Conservation (phyloP, 2,329 filamentous ascomycete genomes). For the Curvularia hawaiiensis region DNA sequence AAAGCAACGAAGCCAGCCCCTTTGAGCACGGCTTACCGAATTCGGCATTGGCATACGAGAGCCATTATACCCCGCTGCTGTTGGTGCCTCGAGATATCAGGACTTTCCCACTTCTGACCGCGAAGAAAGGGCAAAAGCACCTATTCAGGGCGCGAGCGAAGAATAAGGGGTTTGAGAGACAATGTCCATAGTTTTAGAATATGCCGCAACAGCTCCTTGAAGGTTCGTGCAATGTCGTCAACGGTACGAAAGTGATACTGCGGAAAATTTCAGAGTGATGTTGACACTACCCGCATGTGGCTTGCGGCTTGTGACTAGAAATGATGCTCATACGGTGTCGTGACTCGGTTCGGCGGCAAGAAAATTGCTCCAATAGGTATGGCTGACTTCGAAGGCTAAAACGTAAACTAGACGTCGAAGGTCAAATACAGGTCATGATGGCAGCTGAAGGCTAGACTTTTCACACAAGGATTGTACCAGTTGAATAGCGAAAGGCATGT, state of each 20-base stretch:
- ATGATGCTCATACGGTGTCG: neutral
- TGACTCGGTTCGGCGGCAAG: neutral
- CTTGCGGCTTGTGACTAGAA: neutral
- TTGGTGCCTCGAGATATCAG: neutral
- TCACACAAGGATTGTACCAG: neutral
- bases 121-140: neutral
- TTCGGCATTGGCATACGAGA: neutral
- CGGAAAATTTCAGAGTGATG: neutral
- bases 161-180: neutral
- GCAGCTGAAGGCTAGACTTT: neutral
- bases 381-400: constrained; percentile 5
- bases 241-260: neutral
- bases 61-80: neutral
- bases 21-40: neutral
- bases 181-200: neutral
- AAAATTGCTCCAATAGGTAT: constrained; percentile 7
- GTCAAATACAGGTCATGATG: neutral
- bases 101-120: neutral
- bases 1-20: neutral
- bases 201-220: neutral
- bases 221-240: neutral
- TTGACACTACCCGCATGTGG: neutral
- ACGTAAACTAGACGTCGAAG: constrained; percentile 11
- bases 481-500: neutral
- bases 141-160: neutral